Conservation (phyloP, 2,329 filamentous ascomycete species). For the Talaromyces rugulosus region DNA sequence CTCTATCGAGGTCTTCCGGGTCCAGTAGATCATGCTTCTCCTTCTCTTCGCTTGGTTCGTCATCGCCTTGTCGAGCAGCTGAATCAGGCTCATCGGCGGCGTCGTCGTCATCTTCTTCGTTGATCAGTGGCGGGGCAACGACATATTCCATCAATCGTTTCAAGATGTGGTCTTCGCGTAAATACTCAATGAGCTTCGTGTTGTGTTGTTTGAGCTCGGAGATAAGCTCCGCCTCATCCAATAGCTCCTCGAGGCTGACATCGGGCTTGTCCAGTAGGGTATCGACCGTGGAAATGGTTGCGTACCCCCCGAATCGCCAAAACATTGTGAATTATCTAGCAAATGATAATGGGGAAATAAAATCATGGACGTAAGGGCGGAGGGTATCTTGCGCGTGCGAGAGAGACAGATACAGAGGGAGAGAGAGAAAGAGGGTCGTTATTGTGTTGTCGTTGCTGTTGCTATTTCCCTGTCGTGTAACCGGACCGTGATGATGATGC, state of each 20-base stretch:
- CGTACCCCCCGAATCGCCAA: slow-evolving; percentile 98
- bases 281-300: slow-evolving; percentile 94
- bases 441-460: neutral
- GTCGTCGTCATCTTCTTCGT: slow-evolving; percentile 52
- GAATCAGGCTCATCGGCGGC: slow-evolving; percentile 33
- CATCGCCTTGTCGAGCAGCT: slow-evolving; percentile 24
- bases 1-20: slow-evolving; percentile 59
- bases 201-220: slow-evolving; percentile 99
- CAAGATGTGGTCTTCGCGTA: slow-evolving; percentile 81
- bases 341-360: slow-evolving; percentile 24
- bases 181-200: slow-evolving; percentile 91
- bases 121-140: slow-evolving; percentile 63
- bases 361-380: slow-evolving; percentile 28
- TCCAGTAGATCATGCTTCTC: slow-evolving; percentile 30
- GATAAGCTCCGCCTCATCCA: slow-evolving; percentile 93
- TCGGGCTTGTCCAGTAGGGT: slow-evolving; percentile 93
- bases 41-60: slow-evolving; percentile 32
- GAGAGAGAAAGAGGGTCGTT: neutral
- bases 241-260: slow-evolving; percentile 89
- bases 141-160: slow-evolving; percentile 87
- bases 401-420: neutral
- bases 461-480: neutral
- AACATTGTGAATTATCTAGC: slow-evolving; percentile 71
- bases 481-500: slow-evolving; percentile 1
- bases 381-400: slow-evolving; percentile 7